Conservation (phyloP, 306 rosid genomes). For the Dicorynia guianensis region DNA sequence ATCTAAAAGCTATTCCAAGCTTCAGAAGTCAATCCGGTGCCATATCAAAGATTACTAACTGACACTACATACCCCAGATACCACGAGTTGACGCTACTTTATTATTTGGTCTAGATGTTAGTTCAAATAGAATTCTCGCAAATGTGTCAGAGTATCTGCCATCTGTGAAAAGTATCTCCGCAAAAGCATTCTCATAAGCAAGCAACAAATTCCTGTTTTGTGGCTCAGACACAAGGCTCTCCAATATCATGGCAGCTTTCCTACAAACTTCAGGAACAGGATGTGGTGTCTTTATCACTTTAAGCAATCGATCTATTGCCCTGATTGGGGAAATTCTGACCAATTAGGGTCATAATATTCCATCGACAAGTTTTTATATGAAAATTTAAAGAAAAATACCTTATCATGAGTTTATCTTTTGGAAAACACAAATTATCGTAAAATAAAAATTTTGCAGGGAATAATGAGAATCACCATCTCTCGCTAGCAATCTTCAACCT, state of each 20-base stretch:
- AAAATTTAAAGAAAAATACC: neutral
- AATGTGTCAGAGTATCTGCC: slow-evolving; percentile 81
- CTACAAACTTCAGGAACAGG: slow-evolving; percentile 94
- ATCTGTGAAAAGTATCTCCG: slow-evolving; percentile 87
- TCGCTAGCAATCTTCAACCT: slow-evolving; percentile 93
- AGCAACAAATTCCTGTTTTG: slow-evolving; percentile 82
- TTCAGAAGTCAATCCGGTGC: slow-evolving; percentile 5
- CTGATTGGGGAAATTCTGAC: slow-evolving; percentile 44
- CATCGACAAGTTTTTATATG: too few relatives aligned
- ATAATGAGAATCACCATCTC: slow-evolving; percentile 69
- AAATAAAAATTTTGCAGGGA: neutral
- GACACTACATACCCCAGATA: slow-evolving; percentile 91
- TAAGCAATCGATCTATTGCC: slow-evolving; percentile 93
- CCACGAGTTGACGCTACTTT: slow-evolving; percentile 87
- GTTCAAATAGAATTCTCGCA: slow-evolving; percentile 90
- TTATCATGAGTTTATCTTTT: slow-evolving; percentile 14
- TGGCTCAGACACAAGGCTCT: slow-evolving; percentile 94
- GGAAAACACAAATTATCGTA: neutral
- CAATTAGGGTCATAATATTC: too few relatives aligned
- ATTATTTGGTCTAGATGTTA: slow-evolving; percentile 80
- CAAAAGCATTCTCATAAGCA: slow-evolving; percentile 91
- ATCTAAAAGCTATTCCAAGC: slow-evolving; percentile 26
- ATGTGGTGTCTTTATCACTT: slow-evolving; percentile 84
- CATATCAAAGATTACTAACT: slow-evolving; percentile 4
- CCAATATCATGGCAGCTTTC: slow-evolving; percentile 94